Evolutionary conservation across 1,139 yeast genomes (phyloP).

Genomic region (Yamadazyma spencermartinsiae): DNA sequence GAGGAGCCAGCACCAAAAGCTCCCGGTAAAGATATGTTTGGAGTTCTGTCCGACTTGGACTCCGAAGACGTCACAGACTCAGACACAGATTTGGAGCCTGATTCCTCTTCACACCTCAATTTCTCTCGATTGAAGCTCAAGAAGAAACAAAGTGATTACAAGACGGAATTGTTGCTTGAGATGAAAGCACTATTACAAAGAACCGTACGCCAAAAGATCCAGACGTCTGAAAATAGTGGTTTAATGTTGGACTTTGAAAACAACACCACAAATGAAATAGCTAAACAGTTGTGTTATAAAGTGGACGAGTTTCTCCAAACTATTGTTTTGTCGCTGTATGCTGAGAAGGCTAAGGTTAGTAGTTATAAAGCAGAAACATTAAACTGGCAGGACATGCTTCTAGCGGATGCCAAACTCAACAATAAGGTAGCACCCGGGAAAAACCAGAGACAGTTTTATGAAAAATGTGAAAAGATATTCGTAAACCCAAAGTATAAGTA

Average conservation of each 20-base stretch:
- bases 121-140: constrained; percentile 3
- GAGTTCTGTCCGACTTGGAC: background rate
- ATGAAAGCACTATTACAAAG: constrained; percentile 39
- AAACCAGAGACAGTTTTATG: constrained; percentile 7
- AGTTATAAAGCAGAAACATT: background rate
- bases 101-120: too few relatives aligned
- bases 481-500: constrained; percentile 10
- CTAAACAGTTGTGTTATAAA: constrained; percentile 23
- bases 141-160: constrained; percentile 23
- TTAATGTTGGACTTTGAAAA: constrained; percentile 23
- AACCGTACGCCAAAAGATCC: constrained; percentile 25
- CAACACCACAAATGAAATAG: constrained; percentile 19
- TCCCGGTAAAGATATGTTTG: background rate
- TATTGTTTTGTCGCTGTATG: background rate
- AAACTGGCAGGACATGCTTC: constrained; percentile 17
- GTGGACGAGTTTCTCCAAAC: constrained; percentile 16
- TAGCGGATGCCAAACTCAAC: constrained; percentile 9
- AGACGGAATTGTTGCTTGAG: constrained; percentile 36
- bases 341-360: background rate
- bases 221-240: constrained; percentile 9
- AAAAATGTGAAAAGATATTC: constrained; percentile 12
- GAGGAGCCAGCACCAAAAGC: background rate
- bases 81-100: background rate
- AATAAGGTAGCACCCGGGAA: background rate
- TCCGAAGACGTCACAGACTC: constrained; percentile 1